Evolutionary conservation across 306 rosid genomes (phyloP), one percentile per base, ranked within the genome.

Genomic region (Prinsepia uniflora): DNA sequence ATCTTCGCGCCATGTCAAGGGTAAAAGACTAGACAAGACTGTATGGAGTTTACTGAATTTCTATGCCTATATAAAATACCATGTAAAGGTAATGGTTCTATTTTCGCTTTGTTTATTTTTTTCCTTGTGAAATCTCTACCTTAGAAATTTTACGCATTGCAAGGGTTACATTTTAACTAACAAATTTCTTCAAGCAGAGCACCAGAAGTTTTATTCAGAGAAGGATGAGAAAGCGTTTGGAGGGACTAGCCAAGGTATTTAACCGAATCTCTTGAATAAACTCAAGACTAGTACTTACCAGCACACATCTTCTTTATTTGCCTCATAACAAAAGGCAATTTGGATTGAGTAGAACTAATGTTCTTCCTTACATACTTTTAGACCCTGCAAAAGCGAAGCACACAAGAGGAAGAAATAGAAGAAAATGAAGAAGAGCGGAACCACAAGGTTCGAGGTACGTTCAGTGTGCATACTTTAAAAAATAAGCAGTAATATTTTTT

Each of bases 41-140:
- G 87, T 89, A 41, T 94, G 97, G 97, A 86, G 89, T 84, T 84
- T 89, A 76, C 58, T 91, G 83, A 84, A 89, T 67, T 94, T 94
- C 70, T 79, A 84, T 78, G 81, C 95, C 73, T 87, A 74, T 62
- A 92, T 91, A 48, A 84, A 84, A 70, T 79, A 81, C 78, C 92
- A 91, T 61, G 89, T 89, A 20, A 91, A 89, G 95, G 98, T 88
- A 89, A 77, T 12, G 44, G 34, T n/a, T 52, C 10, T 54, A 20
- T n/a, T 2, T 30, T 20, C 10, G 3, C n/a, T 6, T 40, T 68
- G 0, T 7, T 9, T 3, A 13, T n/a, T 68, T 12, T 67, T 59
- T 19, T 56, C 44, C 76, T 40, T 15, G 18, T 55, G 65, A 54
- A 59, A 30, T 24, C 17, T 24, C 45, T 40, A 3, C 14, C 15